phyloP scores from a whole-genome alignment of 2,329 filamentous ascomycete species.

The Penicillium expansum region DNA sequence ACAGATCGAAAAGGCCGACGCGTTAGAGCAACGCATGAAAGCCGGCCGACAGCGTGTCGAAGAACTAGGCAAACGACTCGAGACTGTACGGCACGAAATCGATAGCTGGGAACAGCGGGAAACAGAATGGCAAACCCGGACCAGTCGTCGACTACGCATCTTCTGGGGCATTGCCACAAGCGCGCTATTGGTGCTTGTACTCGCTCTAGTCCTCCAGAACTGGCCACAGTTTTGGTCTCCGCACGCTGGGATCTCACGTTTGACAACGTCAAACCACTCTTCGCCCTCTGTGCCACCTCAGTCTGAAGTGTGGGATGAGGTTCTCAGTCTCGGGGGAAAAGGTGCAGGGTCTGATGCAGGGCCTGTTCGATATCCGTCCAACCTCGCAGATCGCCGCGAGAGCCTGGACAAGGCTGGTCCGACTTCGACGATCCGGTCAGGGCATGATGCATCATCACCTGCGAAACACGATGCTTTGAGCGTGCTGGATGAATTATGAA shows the following conservation, averaged over 20 bases:
- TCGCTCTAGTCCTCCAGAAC: constrained; percentile 31
- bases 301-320: constrained; percentile 7
- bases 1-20: constrained; percentile 38
- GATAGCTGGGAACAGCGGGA: constrained; percentile 45
- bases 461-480: constrained; percentile 26
- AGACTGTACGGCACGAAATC: constrained; percentile 39
- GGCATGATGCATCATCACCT: constrained; percentile 7
- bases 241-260: constrained; percentile 1
- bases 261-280: constrained; percentile 16
- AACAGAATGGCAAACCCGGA: constrained; percentile 41
- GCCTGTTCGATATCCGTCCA: constrained; percentile 20
- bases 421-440: not conserved
- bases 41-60: constrained; percentile 35
- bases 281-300: constrained; percentile 6
- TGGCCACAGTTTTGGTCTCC: constrained; percentile 16
- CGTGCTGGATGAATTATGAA: constrained; percentile 33
- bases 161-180: constrained; percentile 35
- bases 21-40: constrained; percentile 42
- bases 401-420: constrained; percentile 9
- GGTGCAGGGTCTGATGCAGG: not conserved
- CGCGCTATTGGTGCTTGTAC: constrained; percentile 28
- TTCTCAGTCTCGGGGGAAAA: not conserved
- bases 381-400: constrained; percentile 21
- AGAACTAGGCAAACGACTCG: constrained; percentile 39
- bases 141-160: constrained; percentile 40